Conservation (phyloP, 768 basidiomycete genomes). For the Rhodosporidiobolus sp. region DNA sequence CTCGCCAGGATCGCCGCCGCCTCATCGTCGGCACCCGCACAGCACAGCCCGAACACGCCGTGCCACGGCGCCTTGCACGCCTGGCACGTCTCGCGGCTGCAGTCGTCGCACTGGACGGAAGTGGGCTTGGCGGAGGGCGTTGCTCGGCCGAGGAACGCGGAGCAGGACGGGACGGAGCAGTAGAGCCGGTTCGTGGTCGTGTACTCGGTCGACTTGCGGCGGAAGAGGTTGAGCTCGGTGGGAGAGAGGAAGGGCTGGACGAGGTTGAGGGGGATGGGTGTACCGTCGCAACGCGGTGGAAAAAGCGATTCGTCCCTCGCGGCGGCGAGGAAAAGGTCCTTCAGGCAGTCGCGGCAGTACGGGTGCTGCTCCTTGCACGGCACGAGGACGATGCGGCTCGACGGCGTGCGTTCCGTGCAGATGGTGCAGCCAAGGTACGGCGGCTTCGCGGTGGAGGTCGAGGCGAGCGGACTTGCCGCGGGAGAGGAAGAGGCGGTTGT, state of each 20-base stretch:
- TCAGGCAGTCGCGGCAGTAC: constrained; percentile 55
- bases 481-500: not conserved
- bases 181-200: constrained; percentile 5
- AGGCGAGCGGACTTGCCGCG: not conserved
- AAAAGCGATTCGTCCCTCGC: constrained; percentile 57
- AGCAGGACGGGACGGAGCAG: constrained; percentile 1
- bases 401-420: not conserved
- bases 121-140: too few species aligned
- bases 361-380: constrained; percentile 45
- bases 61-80: constrained; percentile 23
- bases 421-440: not conserved
- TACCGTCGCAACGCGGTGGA: constrained; percentile 58
- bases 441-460: not conserved
- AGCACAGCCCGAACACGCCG: constrained; percentile 16
- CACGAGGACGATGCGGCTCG: not conserved
- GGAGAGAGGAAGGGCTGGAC: not conserved
- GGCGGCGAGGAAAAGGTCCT: constrained; percentile 52
- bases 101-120: not conserved
- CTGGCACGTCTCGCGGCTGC: not conserved
- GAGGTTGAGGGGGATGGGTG: constrained; percentile 47
- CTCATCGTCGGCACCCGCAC: constrained; percentile 51
- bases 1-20: constrained; percentile 55
- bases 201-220: not conserved
- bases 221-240: not conserved
- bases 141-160: constrained; percentile 4